These are phyloP conservation scores for Aegilops umbellulata DNA, from an alignment of 176 grass and related monocot genomes.

Conservation along the genomic window DNA sequence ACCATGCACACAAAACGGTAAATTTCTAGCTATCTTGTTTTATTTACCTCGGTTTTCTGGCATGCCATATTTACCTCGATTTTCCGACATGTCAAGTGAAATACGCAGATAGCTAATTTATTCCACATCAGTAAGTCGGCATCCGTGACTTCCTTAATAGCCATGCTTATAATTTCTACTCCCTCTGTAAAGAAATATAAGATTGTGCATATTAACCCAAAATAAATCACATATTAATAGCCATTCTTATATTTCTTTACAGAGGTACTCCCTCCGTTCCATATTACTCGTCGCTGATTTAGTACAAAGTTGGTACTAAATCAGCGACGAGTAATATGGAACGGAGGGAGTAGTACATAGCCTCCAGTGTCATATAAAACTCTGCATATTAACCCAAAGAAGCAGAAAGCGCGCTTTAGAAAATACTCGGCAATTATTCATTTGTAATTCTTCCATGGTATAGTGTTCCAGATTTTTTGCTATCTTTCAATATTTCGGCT, in stretches of 20 bases:
- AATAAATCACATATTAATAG: background rate
- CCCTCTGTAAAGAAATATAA: too few species aligned
- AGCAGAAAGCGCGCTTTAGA: background rate
- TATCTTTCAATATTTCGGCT: background rate
- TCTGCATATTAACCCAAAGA: background rate
- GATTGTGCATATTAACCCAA: too few species aligned
- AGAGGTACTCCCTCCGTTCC: too few species aligned
- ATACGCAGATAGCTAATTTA: background rate
- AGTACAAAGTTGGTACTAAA: too few species aligned
- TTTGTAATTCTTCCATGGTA: background rate
- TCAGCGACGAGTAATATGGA: too few species aligned
- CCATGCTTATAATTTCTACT: slow-evolving; percentile 1
- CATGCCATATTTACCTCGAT: background rate
- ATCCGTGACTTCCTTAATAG: background rate
- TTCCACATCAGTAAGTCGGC: background rate
- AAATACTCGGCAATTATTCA: background rate
- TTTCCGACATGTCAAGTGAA: background rate
- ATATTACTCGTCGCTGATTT: too few species aligned
- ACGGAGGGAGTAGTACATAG: too few species aligned
- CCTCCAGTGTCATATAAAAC: background rate
- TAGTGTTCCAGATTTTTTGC: background rate
- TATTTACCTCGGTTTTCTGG: slow-evolving; percentile 22
- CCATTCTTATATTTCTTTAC: background rate
- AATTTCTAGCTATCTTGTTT: slow-evolving; percentile 14
- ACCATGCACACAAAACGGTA: slow-evolving; percentile 95